These are phyloP conservation scores for Colletotrichum sp. DNA, from an alignment of 2,329 filamentous ascomycete genomes.

Conservation along the genomic window DNA sequence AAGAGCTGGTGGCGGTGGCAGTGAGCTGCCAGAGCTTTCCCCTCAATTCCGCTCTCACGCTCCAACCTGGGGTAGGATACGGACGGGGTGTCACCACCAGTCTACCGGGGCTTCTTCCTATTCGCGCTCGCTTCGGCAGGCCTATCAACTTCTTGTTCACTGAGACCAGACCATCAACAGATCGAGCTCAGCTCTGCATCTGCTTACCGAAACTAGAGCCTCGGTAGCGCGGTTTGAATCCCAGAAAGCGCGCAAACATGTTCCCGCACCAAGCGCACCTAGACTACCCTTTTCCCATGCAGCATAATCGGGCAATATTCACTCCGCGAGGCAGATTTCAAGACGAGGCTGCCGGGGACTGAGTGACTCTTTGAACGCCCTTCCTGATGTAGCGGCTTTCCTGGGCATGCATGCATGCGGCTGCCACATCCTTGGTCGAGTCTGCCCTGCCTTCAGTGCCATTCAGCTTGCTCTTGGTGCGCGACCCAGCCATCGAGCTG, in stretches of 20 bases:
- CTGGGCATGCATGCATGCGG: slow-evolving; percentile 11
- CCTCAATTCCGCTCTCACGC: not conserved
- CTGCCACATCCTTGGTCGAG: not conserved
- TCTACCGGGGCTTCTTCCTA: not conserved
- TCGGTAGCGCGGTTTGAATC: not conserved
- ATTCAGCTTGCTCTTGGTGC: not conserved
- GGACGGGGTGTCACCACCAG: not conserved
- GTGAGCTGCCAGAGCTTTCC: not conserved
- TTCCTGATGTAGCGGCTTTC: not conserved
- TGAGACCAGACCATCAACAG: not conserved
- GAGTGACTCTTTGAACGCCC: not conserved
- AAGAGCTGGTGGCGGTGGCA: slow-evolving; percentile 17
- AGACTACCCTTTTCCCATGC: not conserved
- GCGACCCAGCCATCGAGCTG: not conserved
- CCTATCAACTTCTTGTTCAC: slow-evolving; percentile 3
- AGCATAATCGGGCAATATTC: not conserved
- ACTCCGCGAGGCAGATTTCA: slow-evolving; percentile 2
- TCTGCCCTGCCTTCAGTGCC: not conserved
- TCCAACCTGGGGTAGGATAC: not conserved
- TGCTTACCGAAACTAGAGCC: slow-evolving; percentile 2
- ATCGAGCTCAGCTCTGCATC: not conserved
- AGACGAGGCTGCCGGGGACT: slow-evolving; percentile 3
- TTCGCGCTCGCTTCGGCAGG: not conserved
- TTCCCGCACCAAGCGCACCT: not conserved
- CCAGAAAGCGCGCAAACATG: not conserved